These are phyloP conservation scores for Davidsoniella australis DNA, from an alignment of 2,329 filamentous ascomycete genomes.

Conservation along the genomic window DNA sequence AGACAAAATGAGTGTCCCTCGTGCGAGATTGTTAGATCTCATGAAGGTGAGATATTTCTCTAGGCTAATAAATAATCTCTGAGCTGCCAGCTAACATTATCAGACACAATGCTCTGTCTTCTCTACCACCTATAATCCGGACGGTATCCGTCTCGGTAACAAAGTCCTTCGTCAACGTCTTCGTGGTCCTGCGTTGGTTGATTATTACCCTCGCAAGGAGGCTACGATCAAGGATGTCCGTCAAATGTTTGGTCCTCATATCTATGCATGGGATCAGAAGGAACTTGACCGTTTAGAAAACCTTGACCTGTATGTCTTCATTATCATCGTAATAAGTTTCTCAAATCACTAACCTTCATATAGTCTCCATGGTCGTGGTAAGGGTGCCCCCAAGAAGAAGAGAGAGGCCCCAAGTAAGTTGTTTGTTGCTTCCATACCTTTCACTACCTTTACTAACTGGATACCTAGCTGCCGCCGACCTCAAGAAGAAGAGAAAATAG, in stretches of 20 bases:
- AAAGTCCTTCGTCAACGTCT: slow-evolving; percentile 82
- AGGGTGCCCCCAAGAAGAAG: slow-evolving; percentile 83
- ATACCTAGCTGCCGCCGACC: slow-evolving; percentile 9
- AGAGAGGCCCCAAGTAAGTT: slow-evolving; percentile 29
- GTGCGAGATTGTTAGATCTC: slow-evolving; percentile 48
- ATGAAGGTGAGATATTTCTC: slow-evolving; percentile 47
- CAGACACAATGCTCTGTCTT: slow-evolving; percentile 87
- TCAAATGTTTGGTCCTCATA: slow-evolving; percentile 46
- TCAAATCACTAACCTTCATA: slow-evolving; percentile 7
- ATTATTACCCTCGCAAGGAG: slow-evolving; percentile 73
- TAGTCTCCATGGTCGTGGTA: slow-evolving; percentile 56
- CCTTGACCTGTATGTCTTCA: slow-evolving; percentile 40
- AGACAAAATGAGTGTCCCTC: slow-evolving; percentile 43
- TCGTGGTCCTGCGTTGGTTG: slow-evolving; percentile 61
- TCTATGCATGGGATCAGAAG: slow-evolving; percentile 54
- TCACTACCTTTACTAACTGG: slow-evolving; percentile 2
- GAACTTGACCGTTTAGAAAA: slow-evolving; percentile 68
- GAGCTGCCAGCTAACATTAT: slow-evolving; percentile 15
- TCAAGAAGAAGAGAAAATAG: slow-evolving; percentile 16
- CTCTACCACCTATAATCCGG: slow-evolving; percentile 77
- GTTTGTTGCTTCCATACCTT: background rate
- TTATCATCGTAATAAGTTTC: background rate
- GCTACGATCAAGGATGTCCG: slow-evolving; percentile 59
- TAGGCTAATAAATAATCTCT: background rate
- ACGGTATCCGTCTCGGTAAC: slow-evolving; percentile 67